phyloP scores from a whole-genome alignment of 495 filamentous ascomycete species.

The Astrothelium subdiscretum region DNA sequence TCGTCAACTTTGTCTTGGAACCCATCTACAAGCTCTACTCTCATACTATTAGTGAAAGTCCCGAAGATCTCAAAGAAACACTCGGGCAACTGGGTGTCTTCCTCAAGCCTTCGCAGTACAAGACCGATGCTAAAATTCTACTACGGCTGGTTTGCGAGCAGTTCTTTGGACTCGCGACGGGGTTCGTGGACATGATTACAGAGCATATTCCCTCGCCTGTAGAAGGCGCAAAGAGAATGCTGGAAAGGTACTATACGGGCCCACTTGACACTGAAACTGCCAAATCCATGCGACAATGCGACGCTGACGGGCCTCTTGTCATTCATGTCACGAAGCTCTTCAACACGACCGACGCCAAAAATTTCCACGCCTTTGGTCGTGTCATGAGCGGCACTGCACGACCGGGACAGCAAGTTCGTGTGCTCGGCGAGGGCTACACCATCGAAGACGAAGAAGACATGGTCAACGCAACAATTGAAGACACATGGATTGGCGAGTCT shows the following conservation, averaged over 20 bases:
- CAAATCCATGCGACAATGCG: slow-evolving; percentile 64
- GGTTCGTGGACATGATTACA: slow-evolving; percentile 92
- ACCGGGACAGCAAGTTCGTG: slow-evolving; percentile 71
- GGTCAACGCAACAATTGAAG: slow-evolving; percentile 74
- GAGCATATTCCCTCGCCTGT: slow-evolving; percentile 81
- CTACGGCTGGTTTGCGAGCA: slow-evolving; percentile 84
- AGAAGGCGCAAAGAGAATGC: slow-evolving; percentile 60
- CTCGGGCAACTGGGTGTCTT: slow-evolving; percentile 69
- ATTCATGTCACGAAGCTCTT: slow-evolving; percentile 89
- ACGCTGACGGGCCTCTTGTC: slow-evolving; percentile 81
- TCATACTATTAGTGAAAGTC: slow-evolving; percentile 85
- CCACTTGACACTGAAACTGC: slow-evolving; percentile 83
- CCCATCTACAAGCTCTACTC: slow-evolving; percentile 97
- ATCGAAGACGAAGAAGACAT: slow-evolving; percentile 98
- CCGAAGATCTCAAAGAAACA: slow-evolving; percentile 72
- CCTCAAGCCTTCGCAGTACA: slow-evolving; percentile 85
- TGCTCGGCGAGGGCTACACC: slow-evolving; percentile 91
- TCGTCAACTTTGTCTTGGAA: slow-evolving; percentile 90
- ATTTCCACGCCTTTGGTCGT: slow-evolving; percentile 79
- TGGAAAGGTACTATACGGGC: slow-evolving; percentile 86
- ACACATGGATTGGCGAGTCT: slow-evolving; percentile 89
- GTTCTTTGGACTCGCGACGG: slow-evolving; percentile 82
- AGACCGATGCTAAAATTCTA: slow-evolving; percentile 75
- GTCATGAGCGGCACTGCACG: slow-evolving; percentile 88
- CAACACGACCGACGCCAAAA: slow-evolving; percentile 72